These are phyloP conservation scores for Hibiscus syriacus DNA, from an alignment of 345 rosid species.

Conservation along the genomic window DNA sequence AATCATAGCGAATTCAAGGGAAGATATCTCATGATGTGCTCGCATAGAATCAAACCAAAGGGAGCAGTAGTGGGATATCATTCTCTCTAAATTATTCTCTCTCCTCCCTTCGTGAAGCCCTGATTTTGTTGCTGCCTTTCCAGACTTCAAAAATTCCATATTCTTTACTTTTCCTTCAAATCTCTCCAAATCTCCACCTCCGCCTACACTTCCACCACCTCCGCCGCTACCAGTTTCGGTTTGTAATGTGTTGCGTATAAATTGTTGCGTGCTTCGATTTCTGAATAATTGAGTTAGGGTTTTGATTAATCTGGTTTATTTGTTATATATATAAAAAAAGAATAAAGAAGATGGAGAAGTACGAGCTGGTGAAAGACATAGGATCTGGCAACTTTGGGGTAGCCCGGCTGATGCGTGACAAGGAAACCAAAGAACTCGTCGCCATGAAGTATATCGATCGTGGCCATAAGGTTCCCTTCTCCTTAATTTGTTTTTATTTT, in stretches of 20 bases:
- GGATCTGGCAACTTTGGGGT: conserved; percentile 89
- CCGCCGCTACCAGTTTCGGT: neutral
- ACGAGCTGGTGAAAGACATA: conserved; percentile 74
- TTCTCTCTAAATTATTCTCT: neutral
- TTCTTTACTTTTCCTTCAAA: too few species aligned
- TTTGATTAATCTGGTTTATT: neutral
- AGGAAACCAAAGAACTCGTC: conserved; percentile 69
- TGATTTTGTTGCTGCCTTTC: neutral
- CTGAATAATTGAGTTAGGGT: neutral
- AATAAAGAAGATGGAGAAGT: conserved; percentile 59
- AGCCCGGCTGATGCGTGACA: conserved; percentile 77
- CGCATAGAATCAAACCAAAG: neutral
- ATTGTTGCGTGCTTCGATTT: neutral
- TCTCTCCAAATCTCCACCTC: conserved; percentile 24
- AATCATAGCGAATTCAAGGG: neutral
- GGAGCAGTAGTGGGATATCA: neutral
- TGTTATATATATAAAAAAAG: neutral
- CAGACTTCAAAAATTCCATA: neutral
- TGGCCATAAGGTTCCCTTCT: conserved; percentile 50
- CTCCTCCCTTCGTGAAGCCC: neutral
- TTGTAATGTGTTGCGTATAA: too few species aligned
- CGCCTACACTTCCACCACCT: neutral
- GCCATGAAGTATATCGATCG: conserved; percentile 94
- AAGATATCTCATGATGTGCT: neutral
- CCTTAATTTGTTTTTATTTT: too few species aligned